Conservation (phyloP, 1,284 basidiomycete species). For the Fomitopsis betulina region DNA sequence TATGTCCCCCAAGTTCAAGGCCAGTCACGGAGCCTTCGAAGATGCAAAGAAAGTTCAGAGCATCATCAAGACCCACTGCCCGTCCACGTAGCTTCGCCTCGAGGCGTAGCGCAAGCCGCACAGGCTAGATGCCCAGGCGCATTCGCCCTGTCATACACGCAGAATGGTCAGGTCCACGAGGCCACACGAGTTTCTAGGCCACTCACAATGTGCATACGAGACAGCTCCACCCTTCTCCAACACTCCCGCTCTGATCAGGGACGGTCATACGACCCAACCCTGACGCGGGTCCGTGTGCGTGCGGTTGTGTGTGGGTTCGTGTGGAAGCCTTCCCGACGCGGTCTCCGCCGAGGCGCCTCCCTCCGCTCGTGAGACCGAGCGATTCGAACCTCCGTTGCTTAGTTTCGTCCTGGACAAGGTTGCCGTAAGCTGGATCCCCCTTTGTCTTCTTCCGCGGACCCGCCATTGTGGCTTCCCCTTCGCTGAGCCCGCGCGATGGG, state of each 20-base stretch:
- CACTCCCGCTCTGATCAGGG: not conserved
- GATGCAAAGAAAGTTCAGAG: not conserved
- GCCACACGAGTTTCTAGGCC: not conserved
- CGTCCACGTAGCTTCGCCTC: constrained; percentile 22
- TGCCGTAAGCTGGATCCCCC: constrained; percentile 26
- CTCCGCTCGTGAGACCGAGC: constrained; percentile 29
- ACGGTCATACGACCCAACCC: not conserved
- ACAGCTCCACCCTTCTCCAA: constrained; percentile 39
- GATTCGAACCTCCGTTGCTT: constrained; percentile 43
- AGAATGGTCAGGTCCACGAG: not conserved
- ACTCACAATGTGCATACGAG: constrained; percentile 52
- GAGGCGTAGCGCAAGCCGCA: constrained; percentile 41
- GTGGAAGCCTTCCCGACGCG: not conserved
- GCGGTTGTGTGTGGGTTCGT: not conserved
- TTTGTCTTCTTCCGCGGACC: constrained; percentile 6
- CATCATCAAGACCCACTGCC: constrained; percentile 6
- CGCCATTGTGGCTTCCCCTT: not conserved
- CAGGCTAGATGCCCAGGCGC: constrained; percentile 44
- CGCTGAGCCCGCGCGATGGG: not conserved
- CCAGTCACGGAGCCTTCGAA: too few species aligned
- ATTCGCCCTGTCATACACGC: constrained; percentile 37
- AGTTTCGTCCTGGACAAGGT: constrained; percentile 42
- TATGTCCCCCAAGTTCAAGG: too few species aligned
- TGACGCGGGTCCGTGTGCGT: not conserved
- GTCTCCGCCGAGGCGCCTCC: constrained; percentile 10